Base-by-base conservation (phyloP, 495 filamentous ascomycete species). In the Annulohypoxylon bovei region DNA sequence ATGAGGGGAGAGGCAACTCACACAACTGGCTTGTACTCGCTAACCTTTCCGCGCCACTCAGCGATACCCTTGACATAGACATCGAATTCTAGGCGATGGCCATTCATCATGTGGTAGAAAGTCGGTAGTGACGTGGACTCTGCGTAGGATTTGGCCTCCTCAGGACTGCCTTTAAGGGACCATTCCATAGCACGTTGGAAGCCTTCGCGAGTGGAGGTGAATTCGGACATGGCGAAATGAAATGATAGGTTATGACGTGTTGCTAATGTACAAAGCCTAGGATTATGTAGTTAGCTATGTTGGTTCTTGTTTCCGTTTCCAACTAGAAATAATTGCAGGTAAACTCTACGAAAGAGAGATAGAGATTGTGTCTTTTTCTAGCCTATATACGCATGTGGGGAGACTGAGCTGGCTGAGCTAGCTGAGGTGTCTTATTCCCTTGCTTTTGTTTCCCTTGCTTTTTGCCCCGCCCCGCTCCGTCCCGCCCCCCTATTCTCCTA, bases 121-220 rank as follows among this genome's bases (percentile, higher is more conserved):
- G 54, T 33, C 12, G 63, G 63, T 18, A 44, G 14, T 6, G 44
- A 14, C 4, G 35, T 67, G 12, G 35, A 23, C 16, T 58, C 62
- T 18, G 57, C 65, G 61, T 75, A 75, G 2, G 35, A 8, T n/a
- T 44, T 60, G 6, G 73, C 28, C 3, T 75, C 70, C 0, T 73
- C 65, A 7, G 73, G 61, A 3, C 30, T 49, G 27, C 73, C 73
- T 25, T 50, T 70, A 3, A 75, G 70, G 32, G 40, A 55, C 70
- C 50, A 54, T 44, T 75, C 54, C 73, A 73, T 75, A 18, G 73
- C 70, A 30, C 62, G 65, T 35, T 75, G 70, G 62, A 73, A 75
- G 42, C 70, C 73, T 53, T 73, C 65, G 25, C 57, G 60, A 0
- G 70, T 70, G 12, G 70, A 67, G 0, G 65, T 67, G 62, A 50